phyloP scores from a whole-genome alignment of 345 rosid species.

The Camelina laxa region DNA sequence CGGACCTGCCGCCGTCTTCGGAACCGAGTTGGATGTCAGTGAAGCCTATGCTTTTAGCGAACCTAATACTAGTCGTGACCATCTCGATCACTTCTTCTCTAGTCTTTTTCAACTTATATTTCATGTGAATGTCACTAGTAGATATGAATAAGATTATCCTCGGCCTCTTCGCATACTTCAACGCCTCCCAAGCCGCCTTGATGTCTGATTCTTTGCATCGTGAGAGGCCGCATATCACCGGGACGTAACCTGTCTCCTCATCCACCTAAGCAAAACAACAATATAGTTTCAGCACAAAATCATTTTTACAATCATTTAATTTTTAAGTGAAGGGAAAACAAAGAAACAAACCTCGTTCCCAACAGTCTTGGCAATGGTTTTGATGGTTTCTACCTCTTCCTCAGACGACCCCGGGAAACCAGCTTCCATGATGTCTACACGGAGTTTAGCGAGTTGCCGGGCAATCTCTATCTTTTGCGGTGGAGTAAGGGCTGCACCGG shows the following conservation, averaged over 20 bases:
- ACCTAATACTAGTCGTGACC: slow-evolving; percentile 63
- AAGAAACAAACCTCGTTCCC: slow-evolving; percentile 57
- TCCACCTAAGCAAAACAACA: slow-evolving; percentile 35
- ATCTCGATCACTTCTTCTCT: slow-evolving; percentile 72
- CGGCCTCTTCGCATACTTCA: slow-evolving; percentile 77
- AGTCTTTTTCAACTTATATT: slow-evolving; percentile 75
- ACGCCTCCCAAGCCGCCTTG: slow-evolving; percentile 76
- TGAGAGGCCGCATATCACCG: slow-evolving; percentile 81
- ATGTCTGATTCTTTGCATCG: slow-evolving; percentile 76
- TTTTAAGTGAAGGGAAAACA: neutral
- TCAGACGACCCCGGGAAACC: slow-evolving; percentile 84
- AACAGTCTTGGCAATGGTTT: slow-evolving; percentile 68
- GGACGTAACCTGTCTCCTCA: slow-evolving; percentile 70
- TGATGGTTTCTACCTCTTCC: slow-evolving; percentile 80
- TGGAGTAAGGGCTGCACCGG: slow-evolving; percentile 87
- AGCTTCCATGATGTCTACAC: slow-evolving; percentile 88
- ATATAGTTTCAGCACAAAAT: neutral
- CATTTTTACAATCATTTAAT: neutral
- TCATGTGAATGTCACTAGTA: slow-evolving; percentile 84
- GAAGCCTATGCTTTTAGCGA: slow-evolving; percentile 81
- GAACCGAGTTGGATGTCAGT: slow-evolving; percentile 81
- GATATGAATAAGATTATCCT: slow-evolving; percentile 79
- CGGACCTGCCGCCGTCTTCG: slow-evolving; percentile 88
- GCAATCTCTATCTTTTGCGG: slow-evolving; percentile 86
- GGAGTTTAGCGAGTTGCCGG: slow-evolving; percentile 75